Base-by-base conservation (phyloP, 1,139 yeast species). In the Hyphopichia wangnamkhiaoensis region DNA sequence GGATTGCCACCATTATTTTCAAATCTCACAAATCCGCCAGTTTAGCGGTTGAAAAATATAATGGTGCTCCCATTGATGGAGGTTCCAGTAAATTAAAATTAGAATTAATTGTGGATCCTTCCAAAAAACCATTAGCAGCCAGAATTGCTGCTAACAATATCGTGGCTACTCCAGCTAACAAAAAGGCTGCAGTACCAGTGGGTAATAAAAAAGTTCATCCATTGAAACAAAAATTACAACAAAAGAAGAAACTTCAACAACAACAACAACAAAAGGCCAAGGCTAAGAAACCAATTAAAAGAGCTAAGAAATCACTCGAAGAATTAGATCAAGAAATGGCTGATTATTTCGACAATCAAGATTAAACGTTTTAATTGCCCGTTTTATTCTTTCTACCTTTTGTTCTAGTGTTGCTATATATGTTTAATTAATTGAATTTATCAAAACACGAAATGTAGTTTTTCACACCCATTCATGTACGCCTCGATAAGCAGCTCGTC, bases 271-370 rank as follows among this genome's bases (percentile, higher is more conserved):
- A 62, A 50, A 48, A 65, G 64, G 56, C 54, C 64, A 47, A 50
- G 42, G 52, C 52, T 46, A 56, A 58, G 40, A 60, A 58, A 46
- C 64, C 66, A 37, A 66, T 63, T 39, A 71, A 65, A 59, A 73
- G 68, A 52, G 76, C 79, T 49, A 83, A 84, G 77, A 88, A 87
- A 71, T 80, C 93, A 35, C 79, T 91, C 45, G 98, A 88, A 62
- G 87, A 88, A 64, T 79, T 91, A 56, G 98, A 93, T 65, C 90
- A 86, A 61, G 95, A 86, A 71, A 90, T 90, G 96, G 84, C 89
- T 48, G 97, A 84, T 58, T 86, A 86, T 68, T 84, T 85, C 50
- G 78, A 68, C 42, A 46, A 45, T 34, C 42, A 39, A 31, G 15
- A 10, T 27, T n/a, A n/a, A n/a, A n/a, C n/a, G n/a, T n/a, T n/a